These are phyloP conservation scores for Luffa acutangula DNA, from an alignment of 306 rosid genomes.

Conservation along the genomic window DNA sequence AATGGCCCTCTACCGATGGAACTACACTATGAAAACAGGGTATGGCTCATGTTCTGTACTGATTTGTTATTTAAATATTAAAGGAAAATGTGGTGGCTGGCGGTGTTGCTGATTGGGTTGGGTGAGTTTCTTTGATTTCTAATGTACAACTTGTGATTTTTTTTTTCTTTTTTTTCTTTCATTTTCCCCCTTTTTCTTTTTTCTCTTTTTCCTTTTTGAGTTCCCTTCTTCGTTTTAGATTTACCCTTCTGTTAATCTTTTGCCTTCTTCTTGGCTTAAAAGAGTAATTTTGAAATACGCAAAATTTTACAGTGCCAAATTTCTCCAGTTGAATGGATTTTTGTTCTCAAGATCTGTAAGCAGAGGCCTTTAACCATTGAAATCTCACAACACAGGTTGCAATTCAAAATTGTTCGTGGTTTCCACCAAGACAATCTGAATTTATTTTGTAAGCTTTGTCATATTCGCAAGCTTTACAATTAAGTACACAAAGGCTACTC, in stretches of 20 bases:
- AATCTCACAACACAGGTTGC: too few species aligned
- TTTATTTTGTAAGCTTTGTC: too few species aligned
- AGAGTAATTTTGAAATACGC: not conserved
- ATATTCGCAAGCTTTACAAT: too few species aligned
- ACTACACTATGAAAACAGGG: not conserved
- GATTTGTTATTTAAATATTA: constrained; percentile 6
- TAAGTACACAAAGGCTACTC: too few species aligned
- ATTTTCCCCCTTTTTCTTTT: not conserved
- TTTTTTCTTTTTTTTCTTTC: not conserved
- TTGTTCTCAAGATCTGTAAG: too few species aligned
- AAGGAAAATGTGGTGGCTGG: constrained; percentile 64
- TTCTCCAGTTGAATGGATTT: not conserved
- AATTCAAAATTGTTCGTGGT: too few species aligned
- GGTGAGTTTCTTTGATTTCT: constrained; percentile 25
- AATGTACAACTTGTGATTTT: constrained; percentile 27
- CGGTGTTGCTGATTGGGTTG: constrained; percentile 8
- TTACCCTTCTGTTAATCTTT: not conserved
- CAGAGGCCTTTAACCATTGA: too few species aligned
- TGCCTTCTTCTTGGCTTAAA: not conserved
- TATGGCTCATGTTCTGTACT: not conserved
- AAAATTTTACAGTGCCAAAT: not conserved
- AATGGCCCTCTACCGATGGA: not conserved
- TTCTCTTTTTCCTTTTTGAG: not conserved
- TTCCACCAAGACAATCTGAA: too few species aligned
- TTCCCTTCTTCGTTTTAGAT: not conserved